These are phyloP conservation scores for Melaleuca alternifolia DNA, from an alignment of 345 rosid genomes.

Conservation along the genomic window DNA sequence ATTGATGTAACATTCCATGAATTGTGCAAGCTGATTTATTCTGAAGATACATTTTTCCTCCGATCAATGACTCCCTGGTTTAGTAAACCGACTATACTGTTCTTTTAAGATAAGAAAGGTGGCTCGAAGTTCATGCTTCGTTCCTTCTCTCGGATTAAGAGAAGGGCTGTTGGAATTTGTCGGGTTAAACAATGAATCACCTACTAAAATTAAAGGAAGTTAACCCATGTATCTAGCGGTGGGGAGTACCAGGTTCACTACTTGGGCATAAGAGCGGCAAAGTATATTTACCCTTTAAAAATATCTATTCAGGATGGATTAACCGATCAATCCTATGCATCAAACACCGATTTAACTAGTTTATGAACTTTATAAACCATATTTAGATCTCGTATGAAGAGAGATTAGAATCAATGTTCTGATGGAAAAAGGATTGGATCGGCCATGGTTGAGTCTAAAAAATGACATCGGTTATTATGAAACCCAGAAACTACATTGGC, in stretches of 20 bases:
- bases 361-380: neutral
- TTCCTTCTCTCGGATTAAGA: neutral
- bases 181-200: neutral
- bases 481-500: neutral
- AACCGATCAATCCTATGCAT: neutral
- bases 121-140: neutral
- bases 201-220: neutral
- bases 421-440: neutral
- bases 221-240: neutral
- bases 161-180: neutral
- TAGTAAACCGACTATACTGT: neutral
- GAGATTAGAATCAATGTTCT: neutral
- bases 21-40: neutral
- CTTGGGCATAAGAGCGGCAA: neutral
- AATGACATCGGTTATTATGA: neutral
- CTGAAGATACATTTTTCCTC: neutral
- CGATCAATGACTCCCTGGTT: too few species aligned
- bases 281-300: neutral
- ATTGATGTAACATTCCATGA: neutral
- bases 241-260: fast-evolving
- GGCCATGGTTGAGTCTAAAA: fast-evolving
- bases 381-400: neutral
- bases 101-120: neutral
- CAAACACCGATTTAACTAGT: neutral
- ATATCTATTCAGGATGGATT: neutral